Conservation (phyloP, 768 basidiomycete genomes). For the Leucocoprinus sp. region DNA sequence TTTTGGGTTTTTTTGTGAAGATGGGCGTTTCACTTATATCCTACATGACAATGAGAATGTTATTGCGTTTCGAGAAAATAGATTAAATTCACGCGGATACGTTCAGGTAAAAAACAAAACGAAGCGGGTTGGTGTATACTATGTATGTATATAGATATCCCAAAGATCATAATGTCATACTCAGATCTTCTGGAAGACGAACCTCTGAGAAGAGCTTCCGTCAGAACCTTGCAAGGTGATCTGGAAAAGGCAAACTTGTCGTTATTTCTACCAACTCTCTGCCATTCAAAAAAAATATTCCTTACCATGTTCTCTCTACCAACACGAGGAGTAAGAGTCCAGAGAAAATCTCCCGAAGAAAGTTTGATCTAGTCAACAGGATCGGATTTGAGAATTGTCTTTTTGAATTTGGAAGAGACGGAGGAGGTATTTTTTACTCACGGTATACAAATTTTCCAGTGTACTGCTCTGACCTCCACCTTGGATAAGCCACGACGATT, state of each 20-base stretch:
- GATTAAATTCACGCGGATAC: too few species aligned
- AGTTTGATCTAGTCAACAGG: conserved; percentile 1
- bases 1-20: too few species aligned
- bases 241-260: background rate
- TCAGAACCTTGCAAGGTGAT: conserved; percentile 2
- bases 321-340: conserved; percentile 4
- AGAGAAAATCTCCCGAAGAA: conserved; percentile 4
- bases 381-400: background rate
- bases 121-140: too few species aligned
- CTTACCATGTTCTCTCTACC: conserved; percentile 1
- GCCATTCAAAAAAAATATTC: too few species aligned
- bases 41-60: too few species aligned
- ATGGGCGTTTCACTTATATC: too few species aligned
- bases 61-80: too few species aligned
- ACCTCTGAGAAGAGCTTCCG: conserved; percentile 4
- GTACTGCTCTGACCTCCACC: background rate
- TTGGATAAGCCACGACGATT: conserved; percentile 6
- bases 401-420: background rate
- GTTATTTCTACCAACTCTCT: too few species aligned
- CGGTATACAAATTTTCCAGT: conserved; percentile 2
- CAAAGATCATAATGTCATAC: background rate
- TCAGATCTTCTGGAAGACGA: background rate
- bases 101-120: too few species aligned
- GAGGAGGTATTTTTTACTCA: too few species aligned
- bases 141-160: too few species aligned